Evolutionary conservation across 1,284 basidiomycete genomes (phyloP).

Genomic region (Gomphus bonarii): DNA sequence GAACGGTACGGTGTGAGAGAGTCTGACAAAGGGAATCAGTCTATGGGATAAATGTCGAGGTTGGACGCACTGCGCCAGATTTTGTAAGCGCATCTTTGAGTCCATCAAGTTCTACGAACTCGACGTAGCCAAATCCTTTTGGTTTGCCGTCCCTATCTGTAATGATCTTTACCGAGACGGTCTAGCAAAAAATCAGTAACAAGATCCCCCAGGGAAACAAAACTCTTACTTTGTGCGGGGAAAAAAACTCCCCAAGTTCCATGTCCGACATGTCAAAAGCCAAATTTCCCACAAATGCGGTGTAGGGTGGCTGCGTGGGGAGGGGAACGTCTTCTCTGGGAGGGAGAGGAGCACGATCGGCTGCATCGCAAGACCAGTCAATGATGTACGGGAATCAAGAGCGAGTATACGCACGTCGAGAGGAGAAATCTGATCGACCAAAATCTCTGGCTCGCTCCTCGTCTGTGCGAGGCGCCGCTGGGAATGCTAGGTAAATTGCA

Average conservation of each 20-base stretch:
- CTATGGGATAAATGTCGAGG: slow-evolving; percentile 1
- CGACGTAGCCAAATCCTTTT: slow-evolving; percentile 97
- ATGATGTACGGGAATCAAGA: slow-evolving; percentile 11
- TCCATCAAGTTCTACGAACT: slow-evolving; percentile 78
- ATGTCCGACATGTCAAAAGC: slow-evolving; percentile 84
- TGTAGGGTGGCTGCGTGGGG: slow-evolving; percentile 92
- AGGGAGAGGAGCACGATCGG: slow-evolving; percentile 46
- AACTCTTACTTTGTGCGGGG: slow-evolving; percentile 42
- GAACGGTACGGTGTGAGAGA: slow-evolving; percentile 72
- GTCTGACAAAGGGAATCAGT: slow-evolving; percentile 29
- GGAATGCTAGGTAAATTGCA: slow-evolving; percentile 38
- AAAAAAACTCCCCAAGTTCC: slow-evolving; percentile 80
- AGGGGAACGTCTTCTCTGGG: slow-evolving; percentile 87
- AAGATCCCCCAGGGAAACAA: not conserved
- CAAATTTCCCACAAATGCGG: slow-evolving; percentile 93
- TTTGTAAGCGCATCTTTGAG: slow-evolving; percentile 75
- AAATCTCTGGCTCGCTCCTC: slow-evolving; percentile 10
- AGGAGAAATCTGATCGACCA: slow-evolving; percentile 54
- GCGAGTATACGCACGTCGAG: slow-evolving; percentile 38
- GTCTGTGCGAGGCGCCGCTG: slow-evolving; percentile 23
- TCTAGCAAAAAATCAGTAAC: slow-evolving; percentile 27
- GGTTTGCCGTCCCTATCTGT: slow-evolving; percentile 85
- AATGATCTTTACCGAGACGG: slow-evolving; percentile 87
- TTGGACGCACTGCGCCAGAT: slow-evolving; percentile 45
- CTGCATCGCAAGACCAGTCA: slow-evolving; percentile 26